Base-by-base conservation (phyloP, 2,329 filamentous ascomycete genomes). In the Hymenoscyphus repandus region DNA sequence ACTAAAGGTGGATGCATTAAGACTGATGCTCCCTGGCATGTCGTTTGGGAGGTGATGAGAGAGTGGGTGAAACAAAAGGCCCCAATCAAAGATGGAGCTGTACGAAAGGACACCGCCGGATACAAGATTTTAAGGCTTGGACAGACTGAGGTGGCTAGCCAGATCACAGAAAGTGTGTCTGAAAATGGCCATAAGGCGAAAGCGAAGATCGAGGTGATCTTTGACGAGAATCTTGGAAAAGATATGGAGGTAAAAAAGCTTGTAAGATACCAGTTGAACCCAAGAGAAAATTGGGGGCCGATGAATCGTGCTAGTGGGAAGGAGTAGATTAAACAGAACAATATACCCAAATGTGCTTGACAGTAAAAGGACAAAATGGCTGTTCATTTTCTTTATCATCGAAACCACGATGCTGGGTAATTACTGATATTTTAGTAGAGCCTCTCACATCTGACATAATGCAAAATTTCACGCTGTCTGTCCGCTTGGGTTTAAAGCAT, bases 201-300 rank as follows among this genome's bases (percentile, higher is more conserved):
- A 17, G 32, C 36, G 27, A 41, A 36, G 18, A 20, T 13, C 10
- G 63, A 62, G 7, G 79, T 90, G 51, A 79, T 85, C 1, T 97
- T 99, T 66, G 85, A 97, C 66, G 88, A 93, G 58, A 55, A 74
- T 49, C 75, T 96, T 11, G 92, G 91, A 0, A 84, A 76, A 59
- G 84, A 89, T 53, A 78, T 74, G 55, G 78, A 80, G 47, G 77
- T 73, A 44, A 85, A 80, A 66, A 86, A 84, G 57, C 75, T 95
- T 41, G 83, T 95, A 48, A 77, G 92, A 56, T 99, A 96, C 69
- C 93, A 96, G 72, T 72, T 85, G 54, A 97, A 97, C 66, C 93
- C 93, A 41, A 76, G 86, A 53, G 85, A 90, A 64, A 93, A 97
- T 67, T 99, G 93, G 93, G 93, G 93, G 0, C 93, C 93, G 7